Base-by-base conservation (phyloP, 441 rosid genomes). In the Brassica hybrid region DNA sequence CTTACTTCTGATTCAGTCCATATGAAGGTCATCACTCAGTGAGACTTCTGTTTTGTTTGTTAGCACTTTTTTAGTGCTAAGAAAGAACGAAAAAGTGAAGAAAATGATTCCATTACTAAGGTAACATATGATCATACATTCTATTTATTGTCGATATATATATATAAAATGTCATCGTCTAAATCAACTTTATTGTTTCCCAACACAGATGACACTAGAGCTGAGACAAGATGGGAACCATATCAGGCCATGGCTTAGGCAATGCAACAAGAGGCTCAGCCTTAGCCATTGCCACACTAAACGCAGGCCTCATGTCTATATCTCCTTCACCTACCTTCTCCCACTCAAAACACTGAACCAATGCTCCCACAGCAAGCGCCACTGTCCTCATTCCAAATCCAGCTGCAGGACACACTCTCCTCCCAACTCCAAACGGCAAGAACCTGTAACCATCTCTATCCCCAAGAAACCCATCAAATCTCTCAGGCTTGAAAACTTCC, bases 381-480 rank as follows among this genome's bases (percentile, higher is more conserved):
- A 86, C 73, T 32, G 76, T 66, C 34, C 85, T 73, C 60, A 72
- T 62, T 10, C 76, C 91, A 84, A 89, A 54, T 7, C 19, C 79
- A 57, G 87, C 85, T 11, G 88, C 91, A 1, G 91, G 93, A 71
- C 96, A 87, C 36, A 86, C 86, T 25, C 96, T 82, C 85, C 90
- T 85, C 67, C 93, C 90, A 17, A 56, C 67, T 16, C 93, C 89
- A 71, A 89, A 89, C 1, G 90, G 88, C 50, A 89, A 57, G 12
- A 50, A 83, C 79, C 75, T 82, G 66, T 65, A 82, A 5, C 85
- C 84, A 60, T 70, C 85, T 71, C 73, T 50, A 16, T 79, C 85
- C 0, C 64, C 82, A 12, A n/a, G 18, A 69, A 60, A 58, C 18
- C 65, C 84, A 41, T 77, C 85, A 59, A 85, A 87, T 59, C 93